A percentile compares a stretch with the other conserved stretches of the same genome.
Evolutionary conservation across 257 asterid species (phyloP).

Genomic region (Gynochthodes officinalis): DNA sequence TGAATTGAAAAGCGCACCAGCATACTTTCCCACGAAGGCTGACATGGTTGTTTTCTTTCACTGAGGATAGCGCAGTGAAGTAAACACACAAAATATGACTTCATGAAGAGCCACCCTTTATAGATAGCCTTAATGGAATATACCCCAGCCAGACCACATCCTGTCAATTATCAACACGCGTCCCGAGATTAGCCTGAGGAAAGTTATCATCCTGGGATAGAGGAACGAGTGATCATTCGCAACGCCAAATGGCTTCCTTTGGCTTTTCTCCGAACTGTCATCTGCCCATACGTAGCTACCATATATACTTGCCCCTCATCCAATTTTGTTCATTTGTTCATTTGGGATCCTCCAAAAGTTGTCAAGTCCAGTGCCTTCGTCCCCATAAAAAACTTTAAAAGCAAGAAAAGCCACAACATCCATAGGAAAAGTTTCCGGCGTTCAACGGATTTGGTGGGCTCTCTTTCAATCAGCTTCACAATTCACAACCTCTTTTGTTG

Average conservation of each 20-base stretch:
- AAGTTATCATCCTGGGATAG: conserved; percentile 56
- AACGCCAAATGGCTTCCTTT: conserved; percentile 26
- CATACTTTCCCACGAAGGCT: conserved; percentile 79
- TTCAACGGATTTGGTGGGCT: conserved; percentile 13
- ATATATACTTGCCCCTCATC: conserved; percentile 10
- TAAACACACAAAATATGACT: conserved; percentile 14
- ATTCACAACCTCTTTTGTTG: neutral
- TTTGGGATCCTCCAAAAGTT: conserved; percentile 12
- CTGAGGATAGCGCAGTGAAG: conserved; percentile 19
- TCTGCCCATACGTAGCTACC: neutral
- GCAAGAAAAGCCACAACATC: neutral
- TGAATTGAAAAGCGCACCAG: conserved; percentile 42
- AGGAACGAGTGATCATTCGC: conserved; percentile 53
- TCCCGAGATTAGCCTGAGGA: conserved; percentile 49
- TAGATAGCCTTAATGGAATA: conserved; percentile 32
- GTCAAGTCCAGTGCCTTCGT: neutral
- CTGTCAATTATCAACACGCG: conserved; percentile 41
- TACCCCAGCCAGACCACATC: conserved; percentile 13
- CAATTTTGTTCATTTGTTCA: conserved; percentile 4
- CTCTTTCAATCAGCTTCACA: conserved; percentile 7
- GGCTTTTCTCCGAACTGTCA: neutral
- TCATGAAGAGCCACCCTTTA: conserved; percentile 24
- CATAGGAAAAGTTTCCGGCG: neutral
- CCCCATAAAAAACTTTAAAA: neutral
- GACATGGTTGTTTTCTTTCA: conserved; percentile 46